Evolutionary conservation across 176 grass and related monocot species (phyloP), one percentile per base, ranked within the genome.

Genomic region (Canna indica): DNA sequence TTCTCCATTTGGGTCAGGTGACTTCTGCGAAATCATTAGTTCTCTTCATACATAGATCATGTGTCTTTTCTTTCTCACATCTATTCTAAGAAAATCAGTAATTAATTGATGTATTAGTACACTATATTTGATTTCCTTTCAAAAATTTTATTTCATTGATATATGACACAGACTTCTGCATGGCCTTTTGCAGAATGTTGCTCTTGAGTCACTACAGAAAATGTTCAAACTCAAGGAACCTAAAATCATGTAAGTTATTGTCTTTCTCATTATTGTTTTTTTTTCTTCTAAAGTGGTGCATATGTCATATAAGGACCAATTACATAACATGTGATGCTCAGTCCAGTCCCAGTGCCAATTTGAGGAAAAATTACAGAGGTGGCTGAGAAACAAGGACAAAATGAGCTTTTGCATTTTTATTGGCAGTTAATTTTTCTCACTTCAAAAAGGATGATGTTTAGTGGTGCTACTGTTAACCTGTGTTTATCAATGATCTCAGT

Each of bases 1-100:
- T 97, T 90, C 85, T 97, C 53, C 90, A 92, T 77, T 91, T 90
- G 64, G 93, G 93, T 53, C 93, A 92, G 85, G 93, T 97, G 75
- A 81, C 74, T 73, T 70, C 27, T 47, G 47, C 58, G 64, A 75
- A 48, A 67, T 77, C 78, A 13, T 15, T 17, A 24, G 31, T 56
- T 76, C 59, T 58, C 68, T 16, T 29, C n/a, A n/a, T n/a, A n/a
- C n/a, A n/a, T n/a, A 46, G 44, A 46, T 14, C 44, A 46, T 15
- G 7, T 47, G 28, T n/a, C 11, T 25, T 39, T 38, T 50, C 60
- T 17, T 68, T 77, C 28, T 34, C 22, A 36, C 15, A 67, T 9
- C 53, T 77, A 17, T 77, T 24, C 18, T 20, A 28, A 28, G 27
- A 42, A 44, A 57, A 54, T 60, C 52, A 48, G 1, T n/a, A n/a